Evolutionary conservation across 768 basidiomycete species (phyloP).

Genomic region (Lepiota venenata): DNA sequence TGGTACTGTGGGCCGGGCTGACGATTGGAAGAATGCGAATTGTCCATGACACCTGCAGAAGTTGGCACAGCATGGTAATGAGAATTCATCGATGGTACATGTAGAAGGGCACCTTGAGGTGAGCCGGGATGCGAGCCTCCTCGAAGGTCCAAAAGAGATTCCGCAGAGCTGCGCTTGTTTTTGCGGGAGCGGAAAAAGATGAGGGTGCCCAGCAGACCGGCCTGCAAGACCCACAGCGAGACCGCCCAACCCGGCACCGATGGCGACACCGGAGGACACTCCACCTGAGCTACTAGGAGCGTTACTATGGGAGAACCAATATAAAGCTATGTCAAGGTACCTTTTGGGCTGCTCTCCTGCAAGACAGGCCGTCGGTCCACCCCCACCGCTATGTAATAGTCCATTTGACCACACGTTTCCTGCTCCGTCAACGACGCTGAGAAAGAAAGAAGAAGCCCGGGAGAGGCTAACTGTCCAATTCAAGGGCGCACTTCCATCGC

Average conservation of each 20-base stretch:
- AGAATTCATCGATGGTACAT: slow-evolving; percentile 12
- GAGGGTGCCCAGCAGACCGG: slow-evolving; percentile 29
- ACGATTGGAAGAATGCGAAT: slow-evolving; percentile 15
- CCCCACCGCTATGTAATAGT: slow-evolving; percentile 51
- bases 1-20: slow-evolving; percentile 25
- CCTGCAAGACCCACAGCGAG: slow-evolving; percentile 32
- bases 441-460: slow-evolving; percentile 53
- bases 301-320: not conserved
- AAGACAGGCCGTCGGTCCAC: slow-evolving; percentile 39
- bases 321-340: slow-evolving; percentile 1
- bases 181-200: slow-evolving; percentile 27
- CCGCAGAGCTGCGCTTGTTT: slow-evolving; percentile 17
- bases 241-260: slow-evolving; percentile 38
- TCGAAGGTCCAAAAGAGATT: slow-evolving; percentile 24
- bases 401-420: slow-evolving; percentile 56
- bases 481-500: slow-evolving; percentile 33
- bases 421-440: slow-evolving; percentile 47
- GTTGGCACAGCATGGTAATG: slow-evolving; percentile 28
- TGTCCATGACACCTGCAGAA: slow-evolving; percentile 14
- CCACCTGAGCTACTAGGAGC: not conserved
- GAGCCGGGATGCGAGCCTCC: slow-evolving; percentile 18
- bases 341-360: slow-evolving; percentile 21
- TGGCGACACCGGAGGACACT: slow-evolving; percentile 23
- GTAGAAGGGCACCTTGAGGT: slow-evolving; percentile 19
- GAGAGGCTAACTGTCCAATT: slow-evolving; percentile 58